Evolutionary conservation across 2,329 filamentous ascomycete genomes (phyloP), one percentile per base, ranked within the genome.

Genomic region (Metarhizium brunneum): DNA sequence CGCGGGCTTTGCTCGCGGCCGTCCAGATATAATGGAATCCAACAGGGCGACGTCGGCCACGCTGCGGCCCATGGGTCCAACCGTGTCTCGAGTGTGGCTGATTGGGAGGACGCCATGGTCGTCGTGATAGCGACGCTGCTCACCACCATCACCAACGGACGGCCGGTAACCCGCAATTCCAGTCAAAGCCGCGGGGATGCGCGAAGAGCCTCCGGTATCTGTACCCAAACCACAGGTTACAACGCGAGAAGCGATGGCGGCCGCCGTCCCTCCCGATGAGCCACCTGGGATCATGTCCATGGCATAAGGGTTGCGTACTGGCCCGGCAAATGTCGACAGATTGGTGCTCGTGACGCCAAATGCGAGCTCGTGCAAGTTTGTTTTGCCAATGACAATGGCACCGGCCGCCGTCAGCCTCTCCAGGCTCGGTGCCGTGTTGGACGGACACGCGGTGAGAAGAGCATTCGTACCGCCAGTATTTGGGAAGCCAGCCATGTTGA

Each of bases 21-120:
- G 63, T 0, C 86, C 85, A 3, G 81, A 80, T 42, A 90, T 88
- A 4, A 79, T 80, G 55, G 83, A 75, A 1, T 90, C 75, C 2
- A 81, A 72, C 58, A 83, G 79, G 0, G 81, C 81, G 0, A 85
- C 85, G 62, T 90, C 87, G 14, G 76, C 76, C 2, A 90, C 81
- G 0, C 80, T 87, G 25, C 81, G 76, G 0, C 81, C 81, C 68
- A 90, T 82, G 0, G 80, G 76, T 0, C 87, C 86, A 0, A 88
- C 74, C 0, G 80, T 85, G 61, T 90, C 87, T 62, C 86, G 83
- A 61, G 83, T 78, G 36, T 77, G 68, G 2, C 77, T 81, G 4
- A 89, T 82, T 0, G 87, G 86, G 11, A 90, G 80, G 1, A 88
- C 85, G 38, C 25, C 48, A 18, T 16, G 10, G 29, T 55, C 51